Conservation (phyloP, 192 early-diverging fungal species). For the Rhizophlyctis rosea region DNA sequence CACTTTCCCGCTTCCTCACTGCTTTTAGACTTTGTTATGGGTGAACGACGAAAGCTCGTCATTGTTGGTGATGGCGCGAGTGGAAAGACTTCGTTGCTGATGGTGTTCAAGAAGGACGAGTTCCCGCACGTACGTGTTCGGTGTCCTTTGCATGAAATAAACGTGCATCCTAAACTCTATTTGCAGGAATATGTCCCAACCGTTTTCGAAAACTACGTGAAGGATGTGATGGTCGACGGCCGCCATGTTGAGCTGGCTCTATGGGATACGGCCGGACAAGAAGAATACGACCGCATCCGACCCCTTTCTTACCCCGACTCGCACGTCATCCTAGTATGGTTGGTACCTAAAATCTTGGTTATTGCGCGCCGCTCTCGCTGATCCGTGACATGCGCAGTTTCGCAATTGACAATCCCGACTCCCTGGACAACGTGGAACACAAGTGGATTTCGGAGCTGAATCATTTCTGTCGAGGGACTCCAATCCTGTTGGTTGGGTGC, state of each 20-base stretch:
- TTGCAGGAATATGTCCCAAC: constrained; percentile 50
- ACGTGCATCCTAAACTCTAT: not conserved
- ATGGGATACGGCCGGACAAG: constrained; percentile 97
- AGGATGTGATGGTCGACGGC: constrained; percentile 83
- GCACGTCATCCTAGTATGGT: constrained; percentile 87
- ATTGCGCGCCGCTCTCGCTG: too few relatives aligned
- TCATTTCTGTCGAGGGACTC: constrained; percentile 74
- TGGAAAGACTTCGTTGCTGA: constrained; percentile 75
- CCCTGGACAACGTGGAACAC: constrained; percentile 77
- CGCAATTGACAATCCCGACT: constrained; percentile 80
- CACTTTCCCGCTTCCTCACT: too few relatives aligned
- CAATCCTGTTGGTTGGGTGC: constrained; percentile 74
- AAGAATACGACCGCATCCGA: constrained; percentile 94
- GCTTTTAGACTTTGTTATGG: too few relatives aligned
- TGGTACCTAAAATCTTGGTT: too few relatives aligned
- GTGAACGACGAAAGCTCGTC: constrained; percentile 70
- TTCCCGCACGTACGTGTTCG: constrained; percentile 75
- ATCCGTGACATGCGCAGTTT: too few relatives aligned
- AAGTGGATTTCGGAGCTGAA: constrained; percentile 81
- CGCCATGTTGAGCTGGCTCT: constrained; percentile 83
- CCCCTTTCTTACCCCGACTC: constrained; percentile 90
- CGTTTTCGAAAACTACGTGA: constrained; percentile 89
- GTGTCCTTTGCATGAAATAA: constrained; percentile 35
- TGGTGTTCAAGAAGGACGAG: constrained; percentile 76
- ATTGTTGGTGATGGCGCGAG: constrained; percentile 80